Conservation (phyloP, 306 rosid species). For the Inga leiocalycina region DNA sequence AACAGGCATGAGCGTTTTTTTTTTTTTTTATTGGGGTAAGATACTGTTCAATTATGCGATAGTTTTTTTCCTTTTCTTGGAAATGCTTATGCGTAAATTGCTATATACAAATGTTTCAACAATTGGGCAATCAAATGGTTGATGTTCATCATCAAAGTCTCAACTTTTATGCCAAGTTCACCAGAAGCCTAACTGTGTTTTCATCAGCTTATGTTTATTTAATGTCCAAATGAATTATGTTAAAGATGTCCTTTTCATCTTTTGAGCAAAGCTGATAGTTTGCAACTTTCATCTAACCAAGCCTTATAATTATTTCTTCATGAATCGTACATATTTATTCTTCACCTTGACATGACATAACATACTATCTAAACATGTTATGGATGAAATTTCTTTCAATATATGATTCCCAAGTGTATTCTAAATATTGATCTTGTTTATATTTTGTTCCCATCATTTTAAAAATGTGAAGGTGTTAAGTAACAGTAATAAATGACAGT, state of each 20-base stretch:
- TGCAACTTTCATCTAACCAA: background rate
- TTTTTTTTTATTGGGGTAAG: too few species aligned
- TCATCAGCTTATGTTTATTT: too few species aligned
- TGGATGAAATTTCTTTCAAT: background rate
- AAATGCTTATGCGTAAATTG: constrained; percentile 3
- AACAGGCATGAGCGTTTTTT: constrained; percentile 27
- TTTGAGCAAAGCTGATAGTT: too few species aligned
- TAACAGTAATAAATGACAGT: too few species aligned
- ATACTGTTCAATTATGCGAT: too few species aligned
- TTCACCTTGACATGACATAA: background rate
- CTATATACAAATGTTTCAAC: constrained; percentile 1
- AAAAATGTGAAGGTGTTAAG: background rate
- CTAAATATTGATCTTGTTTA: background rate
- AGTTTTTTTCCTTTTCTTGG: background rate
- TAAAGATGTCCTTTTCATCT: background rate
- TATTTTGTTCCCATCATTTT: background rate
- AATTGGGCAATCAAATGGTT: background rate
- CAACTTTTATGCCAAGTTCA: background rate
- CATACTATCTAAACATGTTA: background rate
- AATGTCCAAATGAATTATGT: background rate
- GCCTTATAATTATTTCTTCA: background rate
- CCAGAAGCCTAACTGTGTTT: background rate
- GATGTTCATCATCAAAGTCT: background rate
- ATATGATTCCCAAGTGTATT: background rate
- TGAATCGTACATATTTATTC: background rate